A percentile compares a stretch with the other conserved stretches of the same genome.
These are phyloP conservation scores for Brettanomyces bruxellensis DNA, from an alignment of 805 yeast genomes.

Conservation along the genomic window DNA sequence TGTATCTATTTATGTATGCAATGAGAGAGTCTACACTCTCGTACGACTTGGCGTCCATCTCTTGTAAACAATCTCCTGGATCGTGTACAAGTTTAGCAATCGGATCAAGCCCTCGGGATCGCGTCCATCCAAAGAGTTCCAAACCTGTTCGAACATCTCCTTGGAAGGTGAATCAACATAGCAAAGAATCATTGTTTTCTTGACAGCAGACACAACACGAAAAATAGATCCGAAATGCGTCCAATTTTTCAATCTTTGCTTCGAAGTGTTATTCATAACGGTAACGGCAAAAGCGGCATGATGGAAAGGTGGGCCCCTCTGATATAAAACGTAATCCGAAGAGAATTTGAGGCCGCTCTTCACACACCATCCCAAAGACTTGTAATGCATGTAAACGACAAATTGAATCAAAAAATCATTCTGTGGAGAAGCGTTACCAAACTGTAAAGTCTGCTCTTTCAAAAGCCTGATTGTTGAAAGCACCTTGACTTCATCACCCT, in stretches of 20 bases:
- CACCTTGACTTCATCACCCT: background rate
- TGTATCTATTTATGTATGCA: too few species aligned
- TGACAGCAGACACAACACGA: conserved; percentile 82
- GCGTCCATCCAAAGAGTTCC: conserved; percentile 9
- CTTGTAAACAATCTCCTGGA: conserved; percentile 60
- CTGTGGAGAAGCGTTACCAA: conserved; percentile 16
- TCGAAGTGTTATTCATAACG: conserved; percentile 9
- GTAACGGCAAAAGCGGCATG: conserved; percentile 81
- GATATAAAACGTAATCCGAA: conserved; percentile 72
- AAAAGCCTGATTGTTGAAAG: conserved; percentile 7
- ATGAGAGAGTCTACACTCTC: conserved; percentile 36
- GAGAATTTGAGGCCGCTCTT: conserved; percentile 90
- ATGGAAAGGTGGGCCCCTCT: conserved; percentile 89
- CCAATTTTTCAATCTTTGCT: conserved; percentile 22
- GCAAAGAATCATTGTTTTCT: conserved; percentile 62
- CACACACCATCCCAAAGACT: conserved; percentile 92
- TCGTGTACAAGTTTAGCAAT: conserved; percentile 31
- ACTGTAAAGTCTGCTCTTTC: conserved; percentile 6
- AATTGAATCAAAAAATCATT: conserved; percentile 44
- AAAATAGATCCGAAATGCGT: conserved; percentile 60
- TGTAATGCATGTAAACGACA: conserved; percentile 75
- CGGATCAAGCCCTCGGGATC: conserved; percentile 13
- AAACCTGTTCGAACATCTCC: conserved; percentile 18
- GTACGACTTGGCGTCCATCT: conserved; percentile 85
- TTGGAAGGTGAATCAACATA: conserved; percentile 50